A percentile compares a stretch with the other conserved stretches of the same genome.
Conservation (phyloP, 768 basidiomycete genomes). For the Mycena venus region DNA sequence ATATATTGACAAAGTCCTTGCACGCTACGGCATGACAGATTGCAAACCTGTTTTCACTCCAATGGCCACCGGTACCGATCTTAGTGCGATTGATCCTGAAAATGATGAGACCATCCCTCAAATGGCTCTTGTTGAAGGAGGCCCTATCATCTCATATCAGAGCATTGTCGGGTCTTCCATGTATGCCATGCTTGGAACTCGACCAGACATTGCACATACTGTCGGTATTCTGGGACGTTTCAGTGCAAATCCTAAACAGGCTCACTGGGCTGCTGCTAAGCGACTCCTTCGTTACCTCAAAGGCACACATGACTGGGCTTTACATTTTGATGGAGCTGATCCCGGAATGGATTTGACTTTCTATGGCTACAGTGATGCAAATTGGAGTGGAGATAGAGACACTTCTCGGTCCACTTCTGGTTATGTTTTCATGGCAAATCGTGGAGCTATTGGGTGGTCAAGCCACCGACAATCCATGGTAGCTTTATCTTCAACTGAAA, state of each 20-base stretch:
- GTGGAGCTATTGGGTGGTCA: background rate
- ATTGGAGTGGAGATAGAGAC: background rate
- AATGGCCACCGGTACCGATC: background rate
- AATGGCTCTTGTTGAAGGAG: background rate
- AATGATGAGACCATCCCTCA: background rate
- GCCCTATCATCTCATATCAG: background rate
- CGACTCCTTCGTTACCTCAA: background rate
- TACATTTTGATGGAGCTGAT: background rate
- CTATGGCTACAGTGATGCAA: background rate
- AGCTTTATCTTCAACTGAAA: background rate
- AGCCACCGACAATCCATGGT: background rate
- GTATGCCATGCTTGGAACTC: background rate
- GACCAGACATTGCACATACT: background rate
- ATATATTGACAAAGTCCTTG: too few species aligned
- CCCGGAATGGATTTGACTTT: background rate
- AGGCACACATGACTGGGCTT: background rate
- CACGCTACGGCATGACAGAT: background rate
- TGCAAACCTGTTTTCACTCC: background rate
- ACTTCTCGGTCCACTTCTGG: constrained; percentile 1
- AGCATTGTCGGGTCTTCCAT: background rate
- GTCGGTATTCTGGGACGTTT: background rate
- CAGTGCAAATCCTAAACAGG: background rate
- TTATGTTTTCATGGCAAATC: background rate
- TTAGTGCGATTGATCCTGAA: background rate
- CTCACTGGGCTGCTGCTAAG: background rate